phyloP scores from a whole-genome alignment of 2,329 filamentous ascomycete species.

The Sporothrix variecibatus region DNA sequence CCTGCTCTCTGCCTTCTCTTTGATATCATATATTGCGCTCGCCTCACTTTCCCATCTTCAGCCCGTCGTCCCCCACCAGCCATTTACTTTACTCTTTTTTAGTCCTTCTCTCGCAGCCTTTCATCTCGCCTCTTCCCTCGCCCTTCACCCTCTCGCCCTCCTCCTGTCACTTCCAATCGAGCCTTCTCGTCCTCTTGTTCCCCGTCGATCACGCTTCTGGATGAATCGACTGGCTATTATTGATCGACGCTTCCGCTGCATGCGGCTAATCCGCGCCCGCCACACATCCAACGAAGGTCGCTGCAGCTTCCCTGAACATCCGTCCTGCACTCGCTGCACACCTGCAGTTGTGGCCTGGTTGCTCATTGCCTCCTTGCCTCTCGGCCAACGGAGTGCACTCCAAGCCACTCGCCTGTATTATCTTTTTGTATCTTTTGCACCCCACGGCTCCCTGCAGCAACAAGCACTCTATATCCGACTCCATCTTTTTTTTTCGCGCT shows the following conservation, averaged over 20 bases:
- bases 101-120: background rate
- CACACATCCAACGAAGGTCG: slow-evolving; percentile 18
- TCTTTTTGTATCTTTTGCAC: background rate
- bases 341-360: background rate
- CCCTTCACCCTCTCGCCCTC: background rate
- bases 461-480: slow-evolving; percentile 13
- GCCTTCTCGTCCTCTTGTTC: background rate
- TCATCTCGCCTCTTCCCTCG: background rate
- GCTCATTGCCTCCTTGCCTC: background rate
- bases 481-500: background rate
- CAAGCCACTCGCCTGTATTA: background rate
- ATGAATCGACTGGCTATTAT: slow-evolving; percentile 28
- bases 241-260: slow-evolving; percentile 26
- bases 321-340: background rate
- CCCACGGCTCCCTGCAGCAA: slow-evolving; percentile 24
- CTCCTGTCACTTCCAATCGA: background rate
- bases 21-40: background rate
- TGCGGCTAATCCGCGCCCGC: slow-evolving; percentile 27
- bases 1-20: background rate
- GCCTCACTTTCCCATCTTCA: slow-evolving; percentile 6
- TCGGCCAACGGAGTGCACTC: background rate
- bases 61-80: slow-evolving; percentile 11
- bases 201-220: slow-evolving; percentile 25
- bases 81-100: background rate
- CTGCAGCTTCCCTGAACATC: slow-evolving; percentile 13